These are phyloP conservation scores for Capsella rubella DNA, from an alignment of 441 rosid genomes.

Conservation along the genomic window DNA sequence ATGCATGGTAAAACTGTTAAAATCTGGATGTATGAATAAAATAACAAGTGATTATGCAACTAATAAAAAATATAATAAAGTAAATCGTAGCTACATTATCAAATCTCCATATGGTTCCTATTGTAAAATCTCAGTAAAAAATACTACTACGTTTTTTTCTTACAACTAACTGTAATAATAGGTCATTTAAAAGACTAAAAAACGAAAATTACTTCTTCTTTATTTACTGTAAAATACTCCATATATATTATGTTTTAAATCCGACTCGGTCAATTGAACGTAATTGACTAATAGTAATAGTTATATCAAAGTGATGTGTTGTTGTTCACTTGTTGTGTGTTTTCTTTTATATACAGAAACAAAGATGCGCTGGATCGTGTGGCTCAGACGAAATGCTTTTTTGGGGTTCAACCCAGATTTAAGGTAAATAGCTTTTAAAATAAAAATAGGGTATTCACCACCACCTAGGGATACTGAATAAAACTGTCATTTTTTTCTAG, in stretches of 20 bases:
- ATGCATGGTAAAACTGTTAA: not conserved
- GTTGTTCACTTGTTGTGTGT: not conserved
- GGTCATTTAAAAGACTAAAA: not conserved
- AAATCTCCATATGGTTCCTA: not conserved
- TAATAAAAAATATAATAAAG: no score
- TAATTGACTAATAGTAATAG: not conserved
- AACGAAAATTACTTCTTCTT: not conserved
- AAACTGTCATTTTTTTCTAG: not conserved
- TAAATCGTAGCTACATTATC: not conserved
- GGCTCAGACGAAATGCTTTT: slow-evolving; percentile 30
- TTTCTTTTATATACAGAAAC: slow-evolving; percentile 11
- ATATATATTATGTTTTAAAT: no score
- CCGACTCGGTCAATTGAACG: not conserved
- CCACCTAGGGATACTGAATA: not conserved
- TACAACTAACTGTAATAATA: not conserved
- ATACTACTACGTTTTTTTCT: not conserved
- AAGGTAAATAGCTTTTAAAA: not conserved
- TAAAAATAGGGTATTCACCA: not conserved
- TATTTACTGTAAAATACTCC: not conserved
- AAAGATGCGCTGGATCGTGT: slow-evolving; percentile 36
- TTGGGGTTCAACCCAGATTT: slow-evolving; percentile 33
- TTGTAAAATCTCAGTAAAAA: not conserved
- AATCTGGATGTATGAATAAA: not conserved
- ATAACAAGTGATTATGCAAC: no score
- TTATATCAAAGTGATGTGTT: not conserved